Evolutionary conservation across 106 monocot genomes (phyloP), one percentile per base, ranked within the genome.

Genomic region (Iris macrosiphon): DNA sequence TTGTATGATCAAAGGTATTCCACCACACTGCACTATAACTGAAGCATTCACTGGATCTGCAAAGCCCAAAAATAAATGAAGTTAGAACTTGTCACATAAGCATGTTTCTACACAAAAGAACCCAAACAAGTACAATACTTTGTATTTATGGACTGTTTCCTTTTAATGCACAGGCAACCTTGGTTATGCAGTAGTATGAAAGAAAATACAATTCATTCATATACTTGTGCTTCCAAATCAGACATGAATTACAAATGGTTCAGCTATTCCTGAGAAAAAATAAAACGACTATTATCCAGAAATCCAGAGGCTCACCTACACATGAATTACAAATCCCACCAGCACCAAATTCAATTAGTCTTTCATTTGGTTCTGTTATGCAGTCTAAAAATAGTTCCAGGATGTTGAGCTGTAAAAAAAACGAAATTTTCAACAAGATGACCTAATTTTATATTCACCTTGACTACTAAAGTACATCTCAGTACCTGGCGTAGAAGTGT

Each of bases 321-420:
- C 76, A 86, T 31, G 79, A 74, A 31, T 87, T 98, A 37, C 96
- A 96, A 35, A 87, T 87, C 29, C 96, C 90, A 51, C 86, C 90
- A 49, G 58, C 62, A 6, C 96, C 90, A 75, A 90, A 90, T 57
- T 96, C 96, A 7, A 96, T 34, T 25, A 90, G 96, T 32, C 67
- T 96, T 77, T 96, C 96, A 78, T 90, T 96, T 70, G 82, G 77
- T 68, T 98, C 96, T 27, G 91, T 91, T 44, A 90, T 70, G 70
- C 96, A 98, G 45, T 98, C 96, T 49, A 91, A 47, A 57, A 98
- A 98, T 19, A 90, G 57, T 62, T 98, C 91, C 63, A 91, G 67
- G 9, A 98, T 80, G 72, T 96, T 96, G 26, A 90, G 83, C 90
- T 96, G 76, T 47, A 39, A 28, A 42, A 38, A 13, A 26, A 39